Base-by-base conservation (phyloP, 2,329 filamentous ascomycete species). In the Ceratocystis papillata region DNA sequence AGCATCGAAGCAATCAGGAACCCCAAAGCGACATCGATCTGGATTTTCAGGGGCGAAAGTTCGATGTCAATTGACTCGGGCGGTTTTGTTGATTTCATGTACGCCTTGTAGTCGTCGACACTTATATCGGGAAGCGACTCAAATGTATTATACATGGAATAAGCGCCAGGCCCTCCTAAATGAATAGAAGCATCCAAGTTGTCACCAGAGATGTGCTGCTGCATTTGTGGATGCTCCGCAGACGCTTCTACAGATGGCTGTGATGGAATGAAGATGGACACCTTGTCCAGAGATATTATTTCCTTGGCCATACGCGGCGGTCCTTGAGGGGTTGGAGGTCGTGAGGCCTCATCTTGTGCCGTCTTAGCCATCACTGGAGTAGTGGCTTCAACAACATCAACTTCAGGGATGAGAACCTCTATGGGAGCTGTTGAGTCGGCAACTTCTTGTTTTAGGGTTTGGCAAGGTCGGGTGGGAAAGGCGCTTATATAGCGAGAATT, bases 11-110 rank as follows among this genome's bases (percentile, higher is more conserved):
- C 77, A 3, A 85, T 72, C 1, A 85, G 72, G 67, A 83, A 83
- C 0, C 79, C 82, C 15, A 83, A 77, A 0, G 83, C 82, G 4
- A 80, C 77, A 70, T 85, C 83, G 59, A 83, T 82, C n/a, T 77
- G 76, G 20, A 84, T 69, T 30, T 77, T 77, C 15, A 84, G 70
- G 0, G 83, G 81, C 1, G 80, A 79, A n/a, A 85, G 67, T 1
- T 76, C 71, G 1, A 84, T 72, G 69, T 85, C 82, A 0, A 84
- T 69, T 5, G 74, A 73, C 63, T 78, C 75, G 3, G 25, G 20
- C 44, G 48, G 48, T n/a, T 30, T 60, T 8, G 41, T 41, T 28
- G 65, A 45, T 2, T 63, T 2, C 71, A 69, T 22, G 70, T 70
- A 17, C 63, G 71, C 20, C 72, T 46, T 50, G 71, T 55, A 22